A percentile compares a stretch with the other conserved stretches of the same genome.
These are phyloP conservation scores for Fraxinus baroniana DNA, from an alignment of 305 asterid species.

Conservation along the genomic window DNA sequence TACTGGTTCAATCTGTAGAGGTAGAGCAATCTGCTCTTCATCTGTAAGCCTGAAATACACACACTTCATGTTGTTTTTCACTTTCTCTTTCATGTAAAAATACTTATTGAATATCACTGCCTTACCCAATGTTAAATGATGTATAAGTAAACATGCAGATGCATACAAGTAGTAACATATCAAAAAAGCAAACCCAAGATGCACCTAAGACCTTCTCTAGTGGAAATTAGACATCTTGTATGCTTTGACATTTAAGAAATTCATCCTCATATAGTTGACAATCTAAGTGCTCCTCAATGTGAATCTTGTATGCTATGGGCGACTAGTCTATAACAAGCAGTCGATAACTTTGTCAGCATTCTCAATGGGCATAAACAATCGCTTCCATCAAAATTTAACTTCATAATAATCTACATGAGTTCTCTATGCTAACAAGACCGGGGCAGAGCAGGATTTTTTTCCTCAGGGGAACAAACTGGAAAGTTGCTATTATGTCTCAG, in stretches of 20 bases:
- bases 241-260: neutral
- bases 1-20: slow-evolving; percentile 15
- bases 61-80: neutral
- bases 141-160: neutral
- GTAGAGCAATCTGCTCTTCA: slow-evolving; percentile 9
- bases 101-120: neutral
- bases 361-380: neutral
- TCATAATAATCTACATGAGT: neutral
- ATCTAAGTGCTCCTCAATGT: neutral
- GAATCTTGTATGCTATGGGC: neutral
- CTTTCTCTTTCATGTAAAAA: neutral
- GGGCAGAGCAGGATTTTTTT: neutral
- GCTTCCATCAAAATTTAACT: neutral
- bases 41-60: slow-evolving; percentile 7
- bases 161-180: neutral
- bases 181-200: neutral
- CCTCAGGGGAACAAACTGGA: neutral
- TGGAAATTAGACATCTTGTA: neutral
- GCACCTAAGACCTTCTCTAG: neutral
- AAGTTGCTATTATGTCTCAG: neutral
- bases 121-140: neutral
- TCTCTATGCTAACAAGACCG: neutral
- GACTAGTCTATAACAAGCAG: neutral
- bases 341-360: neutral
- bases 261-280: neutral